Percentiles rank a stretch among this genome's conserved stretches.
phyloP scores from a whole-genome alignment of 768 basidiomycete species.

The Leccinum subtestaceum region DNA sequence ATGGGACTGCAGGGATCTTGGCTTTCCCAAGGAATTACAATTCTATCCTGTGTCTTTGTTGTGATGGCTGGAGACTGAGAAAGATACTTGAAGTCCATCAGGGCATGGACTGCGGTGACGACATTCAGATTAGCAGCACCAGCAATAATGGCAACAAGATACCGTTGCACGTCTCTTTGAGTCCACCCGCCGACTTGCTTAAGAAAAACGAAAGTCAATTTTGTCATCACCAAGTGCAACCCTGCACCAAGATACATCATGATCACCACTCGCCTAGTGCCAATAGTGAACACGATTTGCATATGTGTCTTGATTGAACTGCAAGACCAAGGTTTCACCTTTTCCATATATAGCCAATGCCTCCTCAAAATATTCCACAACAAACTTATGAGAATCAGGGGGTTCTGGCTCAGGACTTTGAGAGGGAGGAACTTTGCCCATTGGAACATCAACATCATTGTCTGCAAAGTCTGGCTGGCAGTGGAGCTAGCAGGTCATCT shows the following conservation, averaged over 20 bases:
- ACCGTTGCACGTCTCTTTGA: neutral
- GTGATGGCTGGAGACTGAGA: neutral
- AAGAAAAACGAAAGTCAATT: neutral
- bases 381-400: neutral
- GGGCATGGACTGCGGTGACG: neutral
- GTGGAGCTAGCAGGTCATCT: too few relatives aligned
- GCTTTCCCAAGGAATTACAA: neutral
- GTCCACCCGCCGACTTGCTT: neutral
- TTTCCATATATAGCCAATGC: neutral
- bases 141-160: neutral
- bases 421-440: neutral
- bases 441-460: too few relatives aligned
- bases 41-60: neutral
- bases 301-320: neutral
- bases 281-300: neutral
- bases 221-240: neutral
- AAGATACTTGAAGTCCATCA: neutral
- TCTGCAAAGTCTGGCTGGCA: too few relatives aligned
- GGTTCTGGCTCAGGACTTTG: neutral
- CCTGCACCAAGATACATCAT: neutral
- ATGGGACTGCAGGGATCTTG: too few relatives aligned
- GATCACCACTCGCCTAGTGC: neutral
- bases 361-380: neutral
- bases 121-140: neutral
- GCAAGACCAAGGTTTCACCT: neutral